A percentile compares a stretch with the other conserved stretches of the same genome.
Conservation (phyloP, 2,329 filamentous ascomycete genomes). For the Hymenoscyphus repandus region DNA sequence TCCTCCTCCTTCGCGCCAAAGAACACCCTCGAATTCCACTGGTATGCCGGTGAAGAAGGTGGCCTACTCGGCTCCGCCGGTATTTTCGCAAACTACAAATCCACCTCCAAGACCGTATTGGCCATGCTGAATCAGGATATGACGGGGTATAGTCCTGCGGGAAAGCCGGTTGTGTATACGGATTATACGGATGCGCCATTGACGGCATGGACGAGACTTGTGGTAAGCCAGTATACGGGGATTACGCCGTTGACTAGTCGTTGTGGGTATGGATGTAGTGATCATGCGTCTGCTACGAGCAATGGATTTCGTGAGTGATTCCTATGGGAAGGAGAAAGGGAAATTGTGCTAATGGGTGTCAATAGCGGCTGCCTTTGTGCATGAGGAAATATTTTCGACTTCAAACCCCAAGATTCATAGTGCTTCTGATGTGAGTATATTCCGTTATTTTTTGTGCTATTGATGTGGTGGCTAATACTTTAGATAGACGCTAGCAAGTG, state of each 20-base stretch:
- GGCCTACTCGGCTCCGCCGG: slow-evolving; percentile 81
- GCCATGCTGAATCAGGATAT: slow-evolving; percentile 98
- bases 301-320: slow-evolving; percentile 1
- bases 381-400: not conserved
- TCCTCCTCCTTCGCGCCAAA: slow-evolving; percentile 60
- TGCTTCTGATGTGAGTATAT: slow-evolving; percentile 1
- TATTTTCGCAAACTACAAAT: slow-evolving; percentile 75
- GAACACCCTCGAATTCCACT: slow-evolving; percentile 93
- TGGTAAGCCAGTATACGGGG: not conserved
- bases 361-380: not conserved
- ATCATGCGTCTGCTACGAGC: not conserved
- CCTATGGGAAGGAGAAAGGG: not conserved
- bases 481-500: not conserved
- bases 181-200: not conserved
- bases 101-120: slow-evolving; percentile 66
- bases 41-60: slow-evolving; percentile 85
- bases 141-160: slow-evolving; percentile 52
- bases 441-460: too few relatives aligned
- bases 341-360: not conserved
- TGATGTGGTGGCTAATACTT: not conserved
- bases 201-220: not conserved
- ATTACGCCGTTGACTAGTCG: not conserved
- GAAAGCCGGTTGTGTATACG: slow-evolving; percentile 1
- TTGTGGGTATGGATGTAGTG: slow-evolving; percentile 2
- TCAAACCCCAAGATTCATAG: slow-evolving; percentile 3